phyloP scores from a whole-genome alignment of 2,329 filamentous ascomycete genomes.

The Trichophyton mentagrophytes region DNA sequence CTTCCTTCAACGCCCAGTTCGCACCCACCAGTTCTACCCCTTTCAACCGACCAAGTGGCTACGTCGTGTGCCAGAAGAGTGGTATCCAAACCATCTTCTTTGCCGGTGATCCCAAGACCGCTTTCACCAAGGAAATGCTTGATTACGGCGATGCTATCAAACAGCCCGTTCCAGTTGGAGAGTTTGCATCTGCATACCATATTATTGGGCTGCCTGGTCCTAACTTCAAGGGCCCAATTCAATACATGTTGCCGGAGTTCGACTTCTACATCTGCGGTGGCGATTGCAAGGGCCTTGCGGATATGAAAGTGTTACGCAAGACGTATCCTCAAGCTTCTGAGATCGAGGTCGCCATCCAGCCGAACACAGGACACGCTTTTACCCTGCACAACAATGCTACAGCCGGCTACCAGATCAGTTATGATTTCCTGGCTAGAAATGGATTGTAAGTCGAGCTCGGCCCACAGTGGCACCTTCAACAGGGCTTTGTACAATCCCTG shows the following conservation, averaged over 20 bases:
- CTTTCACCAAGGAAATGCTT: conserved; percentile 12
- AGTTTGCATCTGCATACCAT: conserved; percentile 12
- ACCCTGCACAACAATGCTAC: conserved; percentile 28
- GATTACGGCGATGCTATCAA: conserved; percentile 14
- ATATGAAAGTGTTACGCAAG: conserved; percentile 11
- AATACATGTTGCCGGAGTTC: conserved; percentile 24
- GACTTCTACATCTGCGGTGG: conserved; percentile 26
- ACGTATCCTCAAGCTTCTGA: conserved; percentile 20
- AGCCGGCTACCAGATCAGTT: conserved; percentile 19
- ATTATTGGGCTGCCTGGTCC: conserved; percentile 17
- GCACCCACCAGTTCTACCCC: conserved; percentile 6
- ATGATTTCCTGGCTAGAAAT: conserved; percentile 15
- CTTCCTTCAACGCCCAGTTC: conserved; percentile 10
- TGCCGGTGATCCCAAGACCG: conserved; percentile 9
- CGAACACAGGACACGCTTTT: conserved; percentile 27
- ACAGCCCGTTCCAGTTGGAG: conserved; percentile 13
- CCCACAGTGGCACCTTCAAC: background rate
- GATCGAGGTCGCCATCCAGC: conserved; percentile 22
- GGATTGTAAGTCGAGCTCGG: conserved; percentile 6
- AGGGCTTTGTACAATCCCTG: background rate
- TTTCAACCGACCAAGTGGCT: conserved; percentile 8
- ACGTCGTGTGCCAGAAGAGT: conserved; percentile 8
- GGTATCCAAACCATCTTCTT: conserved; percentile 15
- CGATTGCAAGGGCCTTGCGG: conserved; percentile 21
- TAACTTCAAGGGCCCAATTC: conserved; percentile 22